These are phyloP conservation scores for Cystofilobasidium macerans DNA, from an alignment of 768 basidiomycete genomes.

Conservation along the genomic window DNA sequence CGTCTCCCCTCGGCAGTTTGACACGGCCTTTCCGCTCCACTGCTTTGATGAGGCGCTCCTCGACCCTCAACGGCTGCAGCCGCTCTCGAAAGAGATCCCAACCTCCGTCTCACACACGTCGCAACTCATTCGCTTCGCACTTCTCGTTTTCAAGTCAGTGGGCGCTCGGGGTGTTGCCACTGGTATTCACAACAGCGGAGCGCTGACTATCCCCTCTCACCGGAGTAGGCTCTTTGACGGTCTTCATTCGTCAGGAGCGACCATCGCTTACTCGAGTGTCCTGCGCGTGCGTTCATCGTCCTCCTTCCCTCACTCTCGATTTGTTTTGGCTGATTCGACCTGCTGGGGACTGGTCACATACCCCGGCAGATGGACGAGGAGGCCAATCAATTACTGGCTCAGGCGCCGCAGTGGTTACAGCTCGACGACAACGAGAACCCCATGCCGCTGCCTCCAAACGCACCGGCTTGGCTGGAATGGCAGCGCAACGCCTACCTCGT, in stretches of 20 bases:
- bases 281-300: neutral
- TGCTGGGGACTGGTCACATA: too few species aligned
- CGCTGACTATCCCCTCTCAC: neutral
- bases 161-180: too few species aligned
- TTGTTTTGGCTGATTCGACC: neutral
- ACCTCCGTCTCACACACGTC: constrained; percentile 12
- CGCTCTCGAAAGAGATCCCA: constrained; percentile 6
- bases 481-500: constrained; percentile 26
- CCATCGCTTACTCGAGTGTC: constrained; percentile 1
- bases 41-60: constrained; percentile 11
- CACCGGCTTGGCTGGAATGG: constrained; percentile 29
- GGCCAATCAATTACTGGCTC: constrained; percentile 17
- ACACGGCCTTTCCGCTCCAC: constrained; percentile 21
- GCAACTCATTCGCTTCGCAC: constrained; percentile 10
- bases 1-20: constrained; percentile 15
- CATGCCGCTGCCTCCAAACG: constrained; percentile 9
- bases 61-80: constrained; percentile 5
- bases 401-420: constrained; percentile 29
- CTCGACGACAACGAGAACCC: constrained; percentile 16
- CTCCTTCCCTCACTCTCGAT: neutral
- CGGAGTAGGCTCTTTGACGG: constrained; percentile 21
- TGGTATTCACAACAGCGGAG: neutral
- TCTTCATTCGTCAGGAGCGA: neutral
- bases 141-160: neutral
- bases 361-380: constrained; percentile 22